Conservation (phyloP, 2,329 filamentous ascomycete species). For the Aspergillus intermedius region DNA sequence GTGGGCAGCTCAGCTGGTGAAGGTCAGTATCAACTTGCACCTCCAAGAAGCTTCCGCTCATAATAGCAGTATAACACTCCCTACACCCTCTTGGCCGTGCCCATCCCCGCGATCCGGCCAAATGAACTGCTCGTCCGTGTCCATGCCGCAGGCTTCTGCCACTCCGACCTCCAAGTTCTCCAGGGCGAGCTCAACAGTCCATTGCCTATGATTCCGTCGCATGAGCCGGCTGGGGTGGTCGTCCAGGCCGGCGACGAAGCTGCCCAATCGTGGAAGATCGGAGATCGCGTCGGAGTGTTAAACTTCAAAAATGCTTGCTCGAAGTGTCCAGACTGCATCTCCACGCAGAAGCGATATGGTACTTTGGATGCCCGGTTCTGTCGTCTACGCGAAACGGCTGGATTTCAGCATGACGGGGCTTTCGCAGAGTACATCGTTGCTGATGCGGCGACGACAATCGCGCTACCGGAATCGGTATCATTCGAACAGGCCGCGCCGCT, state of each 20-base stretch:
- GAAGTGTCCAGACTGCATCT: constrained; percentile 1
- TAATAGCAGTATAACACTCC: constrained; percentile 2
- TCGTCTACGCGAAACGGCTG: constrained; percentile 5
- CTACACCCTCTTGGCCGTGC: neutral
- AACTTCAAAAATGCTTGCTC: constrained; percentile 9
- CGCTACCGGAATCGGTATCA: constrained; percentile 4
- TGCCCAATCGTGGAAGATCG: constrained; percentile 1
- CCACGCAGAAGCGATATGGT: neutral
- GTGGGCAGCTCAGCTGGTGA: neutral
- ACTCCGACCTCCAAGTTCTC: constrained; percentile 9
- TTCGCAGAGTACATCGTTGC: constrained; percentile 11
- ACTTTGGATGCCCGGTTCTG: constrained; percentile 7
- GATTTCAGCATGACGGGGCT: constrained; percentile 5
- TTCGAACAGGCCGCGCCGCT: constrained; percentile 11
- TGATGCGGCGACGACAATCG: constrained; percentile 4
- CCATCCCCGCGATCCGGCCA: constrained; percentile 1
- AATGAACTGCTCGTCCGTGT: constrained; percentile 8
- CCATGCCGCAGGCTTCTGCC: constrained; percentile 8
- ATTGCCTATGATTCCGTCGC: constrained; percentile 4
- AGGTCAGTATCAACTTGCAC: neutral
- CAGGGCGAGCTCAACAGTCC: constrained; percentile 5
- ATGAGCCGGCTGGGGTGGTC: constrained; percentile 7
- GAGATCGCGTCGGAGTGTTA: constrained; percentile 6
- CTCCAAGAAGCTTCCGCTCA: neutral
- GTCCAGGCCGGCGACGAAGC: constrained; percentile 1